Conservation (phyloP, 2,329 filamentous ascomycete genomes). For the Colletotrichum cuscutae region DNA sequence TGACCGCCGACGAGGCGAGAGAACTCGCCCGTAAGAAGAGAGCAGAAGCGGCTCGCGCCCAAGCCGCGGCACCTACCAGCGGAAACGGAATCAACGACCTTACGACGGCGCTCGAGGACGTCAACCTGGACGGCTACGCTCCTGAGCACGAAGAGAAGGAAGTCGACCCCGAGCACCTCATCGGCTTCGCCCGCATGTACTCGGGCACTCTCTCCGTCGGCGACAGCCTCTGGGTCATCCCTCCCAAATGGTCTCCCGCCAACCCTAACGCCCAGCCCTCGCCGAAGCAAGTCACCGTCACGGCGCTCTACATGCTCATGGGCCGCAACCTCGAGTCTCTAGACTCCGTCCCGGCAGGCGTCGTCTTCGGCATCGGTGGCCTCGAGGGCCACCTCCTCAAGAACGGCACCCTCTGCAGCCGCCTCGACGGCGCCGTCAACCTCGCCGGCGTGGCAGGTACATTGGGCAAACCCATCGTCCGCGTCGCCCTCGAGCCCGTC, state of each 20-base stretch:
- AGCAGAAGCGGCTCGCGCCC: slow-evolving; percentile 85
- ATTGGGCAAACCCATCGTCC: slow-evolving; percentile 89
- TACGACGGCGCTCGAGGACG: slow-evolving; percentile 68
- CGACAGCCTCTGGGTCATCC: slow-evolving; percentile 89
- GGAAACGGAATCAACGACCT: slow-evolving; percentile 65
- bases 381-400: slow-evolving; percentile 95
- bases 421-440: slow-evolving; percentile 87
- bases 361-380: slow-evolving; percentile 94
- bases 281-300: slow-evolving; percentile 85
- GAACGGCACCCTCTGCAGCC: slow-evolving; percentile 91
- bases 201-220: slow-evolving; percentile 91
- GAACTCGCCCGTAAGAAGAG: slow-evolving; percentile 89
- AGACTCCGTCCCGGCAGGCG: slow-evolving; percentile 87
- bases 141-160: slow-evolving; percentile 65
- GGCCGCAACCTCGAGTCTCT: slow-evolving; percentile 87
- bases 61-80: slow-evolving; percentile 63
- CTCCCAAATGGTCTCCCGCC: slow-evolving; percentile 91
- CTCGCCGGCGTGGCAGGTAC: slow-evolving; percentile 81
- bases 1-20: slow-evolving; percentile 90
- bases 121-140: slow-evolving; percentile 65
- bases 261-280: slow-evolving; percentile 76
- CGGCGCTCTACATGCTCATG: slow-evolving; percentile 94
- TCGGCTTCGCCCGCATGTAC: slow-evolving; percentile 94
- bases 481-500: slow-evolving; percentile 92
- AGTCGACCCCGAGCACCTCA: slow-evolving; percentile 84